phyloP scores from a whole-genome alignment of 2,329 filamentous ascomycete genomes.

The Trichophyton rubrum region DNA sequence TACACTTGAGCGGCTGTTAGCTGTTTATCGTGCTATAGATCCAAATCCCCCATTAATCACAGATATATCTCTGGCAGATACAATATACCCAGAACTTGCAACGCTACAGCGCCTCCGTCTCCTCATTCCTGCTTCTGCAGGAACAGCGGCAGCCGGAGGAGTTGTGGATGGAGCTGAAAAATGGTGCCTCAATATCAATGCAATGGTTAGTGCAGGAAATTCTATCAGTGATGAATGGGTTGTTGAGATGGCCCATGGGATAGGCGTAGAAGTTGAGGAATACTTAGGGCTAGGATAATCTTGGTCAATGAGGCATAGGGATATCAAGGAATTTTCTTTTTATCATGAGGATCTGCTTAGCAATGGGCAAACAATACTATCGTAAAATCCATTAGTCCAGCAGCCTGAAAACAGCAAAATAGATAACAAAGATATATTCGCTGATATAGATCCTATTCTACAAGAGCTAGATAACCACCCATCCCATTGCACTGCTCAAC shows the following conservation, averaged over 20 bases:
- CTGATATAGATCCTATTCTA: too few relatives aligned
- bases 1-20: constrained; percentile 34
- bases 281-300: constrained; percentile 14
- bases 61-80: constrained; percentile 28
- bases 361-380: too few relatives aligned
- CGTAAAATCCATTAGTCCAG: too few relatives aligned
- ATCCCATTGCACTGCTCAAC: neutral
- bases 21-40: constrained; percentile 38
- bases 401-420: too few relatives aligned
- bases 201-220: constrained; percentile 10
- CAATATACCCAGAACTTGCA: constrained; percentile 35
- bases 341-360: neutral
- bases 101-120: constrained; percentile 36
- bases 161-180: constrained; percentile 33
- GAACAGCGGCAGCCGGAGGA: constrained; percentile 20
- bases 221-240: constrained; percentile 31
- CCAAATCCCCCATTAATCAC: constrained; percentile 25
- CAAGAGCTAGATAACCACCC: neutral
- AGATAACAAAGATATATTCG: too few relatives aligned
- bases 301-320: neutral
- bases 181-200: constrained; percentile 37
- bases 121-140: constrained; percentile 31
- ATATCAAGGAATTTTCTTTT: too few relatives aligned
- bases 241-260: constrained; percentile 32
- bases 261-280: constrained; percentile 36